Evolutionary conservation across 352 stramenopile species (phyloP), one percentile per base, ranked within the genome.

Genomic region (Globisporangium cystogenes): DNA sequence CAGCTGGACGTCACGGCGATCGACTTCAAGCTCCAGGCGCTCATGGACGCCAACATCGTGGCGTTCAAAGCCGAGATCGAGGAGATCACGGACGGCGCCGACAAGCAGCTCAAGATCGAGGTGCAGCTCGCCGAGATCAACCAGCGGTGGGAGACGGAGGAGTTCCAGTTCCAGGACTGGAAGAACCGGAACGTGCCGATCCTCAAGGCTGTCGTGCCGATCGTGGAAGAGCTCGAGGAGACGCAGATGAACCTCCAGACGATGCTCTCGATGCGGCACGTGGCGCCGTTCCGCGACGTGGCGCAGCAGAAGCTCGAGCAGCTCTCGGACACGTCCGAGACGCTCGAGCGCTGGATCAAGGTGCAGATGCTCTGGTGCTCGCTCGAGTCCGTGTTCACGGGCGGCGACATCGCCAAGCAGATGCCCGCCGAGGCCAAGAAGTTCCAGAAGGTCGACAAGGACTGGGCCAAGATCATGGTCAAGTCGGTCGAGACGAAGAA

Each of bases 311-410:
- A 98, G 62, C 77, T 99, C 1, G 86, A 97, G 55, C 84, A 90
- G 48, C 76, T 99, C 3, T 98, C 88, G 0, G 96, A 99, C 61
- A 98, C 96, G 7, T 97, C 90, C 8, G 97, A 99, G 63, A 99
- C 93, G 15, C 75, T 99, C 1, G 97, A 99, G 51, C 85, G 90
- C 10, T 99, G 97, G 96, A 95, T 98, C 59, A 98, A 98, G 62
- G 96, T 99, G 37, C 97, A 99, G 72, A 97, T 98, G 79, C 81
- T 99, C 46, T 99, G 96, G 96, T 98, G 93, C 59, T 98, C 93
- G 20, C 86, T 99, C 4, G 97, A 99, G 68, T 98, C 91, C 16
- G 96, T 99, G 15, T 99, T 99, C 52, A 98, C 95, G 3, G 96
- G 96, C 41, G 97, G 97, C 52, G 97, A 99, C 74, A 99, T 99